Percentiles rank a stretch among this genome's conserved stretches.
These are phyloP conservation scores for Nannochloris sp. DNA, from an alignment of 139 green algal genomes.

Conservation along the genomic window DNA sequence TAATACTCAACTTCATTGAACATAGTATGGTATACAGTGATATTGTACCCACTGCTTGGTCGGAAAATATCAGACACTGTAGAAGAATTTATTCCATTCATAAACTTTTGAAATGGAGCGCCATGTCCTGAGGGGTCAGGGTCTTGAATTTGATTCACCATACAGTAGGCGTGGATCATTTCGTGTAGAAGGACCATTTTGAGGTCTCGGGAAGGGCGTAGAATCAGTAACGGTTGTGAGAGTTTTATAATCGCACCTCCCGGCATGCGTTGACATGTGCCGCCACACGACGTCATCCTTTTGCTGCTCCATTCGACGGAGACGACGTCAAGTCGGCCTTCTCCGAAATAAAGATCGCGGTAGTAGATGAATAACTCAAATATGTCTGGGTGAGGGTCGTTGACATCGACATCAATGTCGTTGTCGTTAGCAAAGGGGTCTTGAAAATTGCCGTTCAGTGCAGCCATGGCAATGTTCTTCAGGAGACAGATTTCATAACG, in stretches of 20 bases:
- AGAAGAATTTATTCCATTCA: conserved; percentile 52
- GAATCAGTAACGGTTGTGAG: conserved; percentile 67
- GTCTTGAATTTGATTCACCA: conserved; percentile 48
- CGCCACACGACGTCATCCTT: conserved; percentile 75
- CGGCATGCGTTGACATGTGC: conserved; percentile 43
- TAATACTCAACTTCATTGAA: conserved; percentile 55
- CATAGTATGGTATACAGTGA: conserved; percentile 60
- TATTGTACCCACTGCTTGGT: conserved; percentile 55
- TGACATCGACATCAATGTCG: conserved; percentile 19
- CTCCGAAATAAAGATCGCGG: conserved; percentile 70
- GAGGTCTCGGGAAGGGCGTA: conserved; percentile 56
- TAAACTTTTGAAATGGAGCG: conserved; percentile 41
- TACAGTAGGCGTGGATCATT: conserved; percentile 57
- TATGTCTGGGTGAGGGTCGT: conserved; percentile 55
- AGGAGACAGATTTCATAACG: too few relatives aligned
- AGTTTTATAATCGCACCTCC: conserved; percentile 62
- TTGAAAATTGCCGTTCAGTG: too few relatives aligned
- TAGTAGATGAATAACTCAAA: conserved; percentile 62
- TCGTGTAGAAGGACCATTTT: conserved; percentile 67
- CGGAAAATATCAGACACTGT: conserved; percentile 42
- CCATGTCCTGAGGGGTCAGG: conserved; percentile 51
- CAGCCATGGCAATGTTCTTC: too few relatives aligned
- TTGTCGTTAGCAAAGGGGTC: too few relatives aligned
- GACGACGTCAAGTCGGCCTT: conserved; percentile 39
- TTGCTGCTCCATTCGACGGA: conserved; percentile 67